Evolutionary conservation across 768 basidiomycete genomes (phyloP).

Genomic region (Auriculariales sp.): DNA sequence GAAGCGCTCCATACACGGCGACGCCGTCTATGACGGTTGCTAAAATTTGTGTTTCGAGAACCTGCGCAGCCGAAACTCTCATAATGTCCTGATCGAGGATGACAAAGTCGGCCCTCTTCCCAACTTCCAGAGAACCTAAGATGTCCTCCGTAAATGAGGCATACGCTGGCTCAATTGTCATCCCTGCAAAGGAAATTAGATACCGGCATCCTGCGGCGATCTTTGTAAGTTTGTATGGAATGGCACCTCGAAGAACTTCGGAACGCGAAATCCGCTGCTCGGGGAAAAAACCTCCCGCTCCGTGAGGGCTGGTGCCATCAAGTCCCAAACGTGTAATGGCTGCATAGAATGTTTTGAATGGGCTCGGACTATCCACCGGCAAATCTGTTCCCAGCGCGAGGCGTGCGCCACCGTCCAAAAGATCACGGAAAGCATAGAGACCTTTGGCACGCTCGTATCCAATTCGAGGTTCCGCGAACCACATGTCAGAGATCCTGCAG

Average conservation of each 20-base stretch:
- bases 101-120: slow-evolving; percentile 83
- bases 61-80: slow-evolving; percentile 41
- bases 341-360: slow-evolving; percentile 80
- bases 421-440: slow-evolving; percentile 77
- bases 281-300: slow-evolving; percentile 66
- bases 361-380: slow-evolving; percentile 84
- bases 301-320: slow-evolving; percentile 70
- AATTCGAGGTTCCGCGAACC: slow-evolving; percentile 74
- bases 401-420: slow-evolving; percentile 41
- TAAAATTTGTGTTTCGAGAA: slow-evolving; percentile 47
- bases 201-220: too few species aligned
- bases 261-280: slow-evolving; percentile 56
- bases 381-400: slow-evolving; percentile 55
- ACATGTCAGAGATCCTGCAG: slow-evolving; percentile 77
- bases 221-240: too few species aligned
- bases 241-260: slow-evolving; percentile 68
- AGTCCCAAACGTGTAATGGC: slow-evolving; percentile 60
- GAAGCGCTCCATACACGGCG: slow-evolving; percentile 40
- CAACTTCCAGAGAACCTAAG: slow-evolving; percentile 56
- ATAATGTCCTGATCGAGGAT: slow-evolving; percentile 73
- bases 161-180: slow-evolving; percentile 83
- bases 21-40: slow-evolving; percentile 68
- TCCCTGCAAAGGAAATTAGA: slow-evolving; percentile 30
- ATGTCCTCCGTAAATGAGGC: slow-evolving; percentile 64
- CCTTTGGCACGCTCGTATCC: slow-evolving; percentile 65